Evolutionary conservation across 192 early-diverging fungal species (phyloP), one percentile per base, ranked within the genome.

Genomic region (Linnemannia hyalina): DNA sequence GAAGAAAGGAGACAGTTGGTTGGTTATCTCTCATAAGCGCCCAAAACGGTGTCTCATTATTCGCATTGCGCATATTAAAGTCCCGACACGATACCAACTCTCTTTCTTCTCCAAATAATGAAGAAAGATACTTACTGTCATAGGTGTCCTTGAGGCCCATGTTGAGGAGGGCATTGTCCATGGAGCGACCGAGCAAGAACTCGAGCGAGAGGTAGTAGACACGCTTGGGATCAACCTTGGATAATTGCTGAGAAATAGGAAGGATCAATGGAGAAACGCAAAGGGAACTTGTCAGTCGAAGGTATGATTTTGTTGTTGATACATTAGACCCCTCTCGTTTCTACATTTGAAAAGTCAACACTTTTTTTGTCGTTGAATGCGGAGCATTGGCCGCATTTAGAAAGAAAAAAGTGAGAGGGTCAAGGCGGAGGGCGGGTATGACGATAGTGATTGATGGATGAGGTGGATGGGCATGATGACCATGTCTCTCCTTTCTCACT

Each of bases 161-260:
- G 74, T 96, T 97, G 76, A 98, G 92, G 73, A 99, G 91, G 29
- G 98, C 97, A 90, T 98, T 98, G 93, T 99, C 98, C 81, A 99
- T 93, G n/a, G 98, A 96, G 68, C 98, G 93, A 38, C 98, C 98
- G 44, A 99, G 89, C 73, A 99, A 90, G 89, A 99, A 99, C 93
- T 99, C 98, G 81, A 99, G 93, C 42, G 98, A 99, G 81, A 99
- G 90, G 91, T 99, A 99, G 90, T 99, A 99, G 35, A 98, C 95
- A 63, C 97, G 95, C 91, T 99, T 99, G 63, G 96, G 96, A 81
- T 95, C 94, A 78, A 90, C 90, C 79, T 85, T 91, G 83, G 95
- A 95, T 89, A 95, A 91, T 88, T 89, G 89, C 89, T 90, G 75
- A 47, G 38, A 29, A 69, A 80, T 2, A 47, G 38, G 26, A 69